Evolutionary conservation across 2,329 filamentous ascomycete genomes (phyloP), one percentile per base, ranked within the genome.

Genomic region (Phoma sp.): DNA sequence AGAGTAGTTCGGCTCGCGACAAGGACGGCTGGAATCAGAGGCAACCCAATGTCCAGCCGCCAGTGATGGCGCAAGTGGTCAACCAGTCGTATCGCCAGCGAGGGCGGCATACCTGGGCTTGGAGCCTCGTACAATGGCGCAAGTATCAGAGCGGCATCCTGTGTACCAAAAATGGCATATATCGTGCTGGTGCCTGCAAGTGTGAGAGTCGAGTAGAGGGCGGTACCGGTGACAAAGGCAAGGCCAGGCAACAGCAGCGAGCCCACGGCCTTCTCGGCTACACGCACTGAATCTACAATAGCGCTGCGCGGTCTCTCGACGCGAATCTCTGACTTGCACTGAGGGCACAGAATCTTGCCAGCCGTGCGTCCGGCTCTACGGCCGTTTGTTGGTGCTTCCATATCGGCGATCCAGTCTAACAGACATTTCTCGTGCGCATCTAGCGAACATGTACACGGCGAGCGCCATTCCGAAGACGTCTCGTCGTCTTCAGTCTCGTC

Each of bases 371-470:
- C 80, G 72, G 70, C 83, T 62, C 78, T 74, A 60, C 78, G 77
- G 57, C 79, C 69, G 14, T 83, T 76, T 33, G 78, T 82, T 1
- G 84, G 83, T 22, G 83, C 80, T 76, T 97, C 92, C 69, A 91
- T 85, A 70, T 96, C 91, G n/a, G 90, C 89, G 14, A 98, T 89
- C 93, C 93, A 99, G 67, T 91, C 89, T 35, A 98, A 81, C 61
- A 98, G 82, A 72, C 93, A 96, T 56, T 86, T 84, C 73, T 98
- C 92, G 72, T 99, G 95, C 1, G 93, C 95, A 51, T 90, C 90
- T 35, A 99, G 82, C 10, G 90, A 92, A 76, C 95, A 99, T 0
- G 89, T 89, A 72, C 95, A 99, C 1, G 95, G 93, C 49, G 89
- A 90, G 39, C 91, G 87, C 93, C 95, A 99, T 62, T 82, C 80